A percentile compares a stretch with the other conserved stretches of the same genome.
These are phyloP conservation scores for Pseudogymnoascus sp. DNA, from an alignment of 2,329 filamentous ascomycete species.

Conservation along the genomic window DNA sequence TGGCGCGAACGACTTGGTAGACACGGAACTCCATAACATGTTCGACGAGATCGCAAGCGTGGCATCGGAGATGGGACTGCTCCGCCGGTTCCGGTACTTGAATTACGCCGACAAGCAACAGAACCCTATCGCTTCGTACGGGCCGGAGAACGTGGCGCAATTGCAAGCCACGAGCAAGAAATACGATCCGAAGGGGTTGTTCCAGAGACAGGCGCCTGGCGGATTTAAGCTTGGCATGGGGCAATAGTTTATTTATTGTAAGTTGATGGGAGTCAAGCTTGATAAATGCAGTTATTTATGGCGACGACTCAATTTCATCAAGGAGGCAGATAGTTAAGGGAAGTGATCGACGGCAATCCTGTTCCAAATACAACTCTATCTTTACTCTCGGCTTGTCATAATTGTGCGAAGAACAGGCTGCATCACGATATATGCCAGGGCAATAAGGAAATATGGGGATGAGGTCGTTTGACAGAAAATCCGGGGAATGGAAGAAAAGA, in stretches of 20 bases:
- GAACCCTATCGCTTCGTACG: conserved; percentile 27
- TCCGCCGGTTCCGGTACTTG: conserved; percentile 12
- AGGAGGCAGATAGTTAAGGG: too few species aligned
- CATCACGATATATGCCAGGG: not conserved
- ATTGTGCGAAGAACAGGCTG: not conserved
- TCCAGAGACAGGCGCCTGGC: conserved; percentile 22
- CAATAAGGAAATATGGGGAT: not conserved
- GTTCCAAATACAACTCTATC: not conserved
- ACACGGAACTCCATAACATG: not conserved
- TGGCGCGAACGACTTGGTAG: not conserved
- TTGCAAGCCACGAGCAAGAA: conserved; percentile 26
- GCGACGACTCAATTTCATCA: not conserved
- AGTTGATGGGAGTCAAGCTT: not conserved
- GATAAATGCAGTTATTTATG: not conserved
- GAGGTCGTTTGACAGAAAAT: not conserved
- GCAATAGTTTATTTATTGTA: not conserved
- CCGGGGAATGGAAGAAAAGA: not conserved
- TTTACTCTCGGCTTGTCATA: not conserved
- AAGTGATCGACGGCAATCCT: not conserved
- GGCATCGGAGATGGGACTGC: conserved; percentile 3
- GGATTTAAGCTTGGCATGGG: conserved; percentile 19
- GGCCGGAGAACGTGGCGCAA: conserved; percentile 29
- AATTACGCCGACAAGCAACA: conserved; percentile 12
- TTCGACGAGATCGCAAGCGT: not conserved
- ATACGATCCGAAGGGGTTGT: conserved; percentile 29